Evolutionary conservation across 768 basidiomycete genomes (phyloP).

Genomic region (Sarcodon sp.): DNA sequence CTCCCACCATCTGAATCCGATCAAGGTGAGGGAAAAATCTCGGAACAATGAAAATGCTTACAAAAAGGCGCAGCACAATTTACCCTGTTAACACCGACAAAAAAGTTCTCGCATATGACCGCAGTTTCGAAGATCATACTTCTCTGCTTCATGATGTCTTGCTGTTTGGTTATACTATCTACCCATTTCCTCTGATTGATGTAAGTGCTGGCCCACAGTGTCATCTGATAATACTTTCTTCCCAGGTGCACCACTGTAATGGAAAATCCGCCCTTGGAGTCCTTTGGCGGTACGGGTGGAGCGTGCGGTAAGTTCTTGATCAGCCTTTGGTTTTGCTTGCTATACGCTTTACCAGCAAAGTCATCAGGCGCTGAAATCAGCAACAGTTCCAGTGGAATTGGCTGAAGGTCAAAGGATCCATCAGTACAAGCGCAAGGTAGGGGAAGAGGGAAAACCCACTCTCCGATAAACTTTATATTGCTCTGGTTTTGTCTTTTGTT

Average conservation of each 20-base stretch:
- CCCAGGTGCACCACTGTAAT: slow-evolving; percentile 93
- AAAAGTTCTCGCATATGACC: slow-evolving; percentile 80
- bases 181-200: slow-evolving; percentile 89
- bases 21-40: background rate
- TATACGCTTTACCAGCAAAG: slow-evolving; percentile 14
- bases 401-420: slow-evolving; percentile 32
- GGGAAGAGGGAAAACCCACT: slow-evolving; percentile 32
- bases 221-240: slow-evolving; percentile 82
- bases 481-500: slow-evolving; percentile 84
- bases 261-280: slow-evolving; percentile 76
- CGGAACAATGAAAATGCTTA: slow-evolving; percentile 30
- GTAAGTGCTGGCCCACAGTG: slow-evolving; percentile 82
- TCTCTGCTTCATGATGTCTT: slow-evolving; percentile 70
- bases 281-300: slow-evolving; percentile 37
- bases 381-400: slow-evolving; percentile 91
- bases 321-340: slow-evolving; percentile 18
- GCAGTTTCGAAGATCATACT: slow-evolving; percentile 81
- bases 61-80: slow-evolving; percentile 85
- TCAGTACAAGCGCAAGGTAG: background rate
- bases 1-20: slow-evolving; percentile 54
- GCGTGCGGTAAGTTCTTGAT: slow-evolving; percentile 26
- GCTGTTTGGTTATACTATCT: slow-evolving; percentile 83
- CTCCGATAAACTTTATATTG: slow-evolving; percentile 89
- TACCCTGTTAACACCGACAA: slow-evolving; percentile 73
- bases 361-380: slow-evolving; percentile 74